phyloP scores from a whole-genome alignment of 768 basidiomycete species.

The Mycena albidolilacea region DNA sequence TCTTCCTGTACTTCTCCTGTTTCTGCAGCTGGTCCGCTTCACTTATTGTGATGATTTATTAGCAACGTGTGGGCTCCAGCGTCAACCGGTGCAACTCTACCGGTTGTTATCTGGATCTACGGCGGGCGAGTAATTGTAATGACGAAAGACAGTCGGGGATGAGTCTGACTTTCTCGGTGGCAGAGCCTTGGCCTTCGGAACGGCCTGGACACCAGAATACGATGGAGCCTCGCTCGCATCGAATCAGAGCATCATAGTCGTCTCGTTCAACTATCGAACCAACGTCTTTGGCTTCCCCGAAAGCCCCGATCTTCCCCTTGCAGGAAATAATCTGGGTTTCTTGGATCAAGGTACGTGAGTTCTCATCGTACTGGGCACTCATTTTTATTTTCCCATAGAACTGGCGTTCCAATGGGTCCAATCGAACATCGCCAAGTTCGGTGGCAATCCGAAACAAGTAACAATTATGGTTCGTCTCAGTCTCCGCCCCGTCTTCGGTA shows the following conservation, averaged over 20 bases:
- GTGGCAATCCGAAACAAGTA: slow-evolving; percentile 3
- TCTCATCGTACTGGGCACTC: background rate
- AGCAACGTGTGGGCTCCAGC: slow-evolving; percentile 34
- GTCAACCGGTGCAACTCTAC: background rate
- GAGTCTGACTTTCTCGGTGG: background rate
- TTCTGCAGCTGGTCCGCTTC: background rate
- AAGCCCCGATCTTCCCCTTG: slow-evolving; percentile 30
- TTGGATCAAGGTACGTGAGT: slow-evolving; percentile 48
- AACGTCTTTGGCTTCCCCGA: slow-evolving; percentile 37
- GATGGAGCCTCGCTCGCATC: slow-evolving; percentile 30
- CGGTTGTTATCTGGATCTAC: slow-evolving; percentile 33
- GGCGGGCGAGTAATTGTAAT: slow-evolving; percentile 13
- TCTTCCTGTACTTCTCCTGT: slow-evolving; percentile 23
- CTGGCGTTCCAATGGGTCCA: slow-evolving; percentile 12
- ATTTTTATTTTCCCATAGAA: background rate
- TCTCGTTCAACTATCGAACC: slow-evolving; percentile 35
- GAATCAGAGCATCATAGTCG: slow-evolving; percentile 27
- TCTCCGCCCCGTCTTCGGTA: background rate
- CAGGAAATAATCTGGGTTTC: slow-evolving; percentile 35
- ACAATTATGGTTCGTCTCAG: slow-evolving; percentile 36
- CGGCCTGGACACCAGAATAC: slow-evolving; percentile 21
- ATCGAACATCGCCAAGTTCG: slow-evolving; percentile 6
- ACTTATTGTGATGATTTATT: background rate
- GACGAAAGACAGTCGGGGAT: too few species aligned
- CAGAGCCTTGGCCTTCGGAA: slow-evolving; percentile 30